These are phyloP conservation scores for Globisporangium parvum DNA, from an alignment of 352 stramenopile genomes.

Conservation along the genomic window DNA sequence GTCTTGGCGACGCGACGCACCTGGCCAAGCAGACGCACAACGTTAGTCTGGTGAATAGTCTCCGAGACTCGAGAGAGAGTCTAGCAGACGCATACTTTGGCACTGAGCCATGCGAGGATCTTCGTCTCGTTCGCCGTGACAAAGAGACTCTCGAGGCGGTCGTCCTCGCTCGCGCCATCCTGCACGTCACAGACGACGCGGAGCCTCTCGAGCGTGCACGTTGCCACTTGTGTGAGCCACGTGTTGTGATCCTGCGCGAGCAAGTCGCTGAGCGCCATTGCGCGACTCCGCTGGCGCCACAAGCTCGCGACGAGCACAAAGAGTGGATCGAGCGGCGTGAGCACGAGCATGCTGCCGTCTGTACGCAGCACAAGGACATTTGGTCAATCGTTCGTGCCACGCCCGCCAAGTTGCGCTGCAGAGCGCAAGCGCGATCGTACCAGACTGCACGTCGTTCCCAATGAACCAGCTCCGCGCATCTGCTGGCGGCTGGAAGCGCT, in stretches of 20 bases:
- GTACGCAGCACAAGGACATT: conserved; percentile 3
- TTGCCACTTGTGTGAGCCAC: conserved; percentile 46
- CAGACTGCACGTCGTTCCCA: conserved; percentile 61
- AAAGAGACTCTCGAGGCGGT: conserved; percentile 42
- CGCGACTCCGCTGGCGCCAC: conserved; percentile 39
- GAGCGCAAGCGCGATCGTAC: conserved; percentile 9
- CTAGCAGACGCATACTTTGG: conserved; percentile 28
- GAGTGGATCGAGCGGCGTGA: conserved; percentile 61
- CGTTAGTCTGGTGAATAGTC: neutral
- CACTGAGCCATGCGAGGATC: conserved; percentile 35
- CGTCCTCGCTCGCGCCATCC: conserved; percentile 15
- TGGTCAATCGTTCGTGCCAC: neutral
- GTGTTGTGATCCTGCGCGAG: conserved; percentile 36
- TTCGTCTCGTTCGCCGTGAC: conserved; percentile 58
- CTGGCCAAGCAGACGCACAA: conserved; percentile 7
- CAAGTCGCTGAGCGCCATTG: conserved; percentile 55
- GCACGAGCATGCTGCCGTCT: conserved; percentile 57
- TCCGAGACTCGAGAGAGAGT: neutral
- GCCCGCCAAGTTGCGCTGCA: neutral
- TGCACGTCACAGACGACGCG: conserved; percentile 57
- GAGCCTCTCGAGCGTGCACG: conserved; percentile 24
- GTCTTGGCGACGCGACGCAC: conserved; percentile 29
- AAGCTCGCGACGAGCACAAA: conserved; percentile 63
- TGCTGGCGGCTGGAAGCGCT: conserved; percentile 35
- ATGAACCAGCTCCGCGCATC: conserved; percentile 73